Base-by-base conservation (phyloP, 768 basidiomycete genomes). In the Pulveroboletus sp. region DNA sequence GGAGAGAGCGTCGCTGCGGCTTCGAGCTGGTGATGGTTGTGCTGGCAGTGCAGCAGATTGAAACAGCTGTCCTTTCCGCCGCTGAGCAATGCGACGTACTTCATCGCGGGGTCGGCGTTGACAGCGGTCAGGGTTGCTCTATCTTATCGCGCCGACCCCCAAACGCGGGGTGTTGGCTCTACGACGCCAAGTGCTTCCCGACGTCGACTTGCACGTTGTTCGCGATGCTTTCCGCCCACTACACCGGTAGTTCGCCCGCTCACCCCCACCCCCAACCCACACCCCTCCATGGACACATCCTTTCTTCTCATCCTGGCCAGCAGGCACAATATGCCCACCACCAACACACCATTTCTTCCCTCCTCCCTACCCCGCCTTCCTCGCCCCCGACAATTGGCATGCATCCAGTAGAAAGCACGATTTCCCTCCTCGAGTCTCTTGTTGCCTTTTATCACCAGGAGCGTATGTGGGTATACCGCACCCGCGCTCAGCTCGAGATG, bases 61-160 rank as follows among this genome's bases (percentile, higher is more conserved):
- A 85, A 98, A 75, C 92, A 93, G 67, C 89, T 92, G 71, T 99
- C 96, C 70, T 99, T 99, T 28, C 96, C 96, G 35, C 96, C 96
- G 51, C 94, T 97, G 55, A 99, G 83, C 50, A 99, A 73, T 2
- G 86, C 95, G 63, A 98, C 82, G 67, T 92, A 91, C 72, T 93
- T 92, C 92, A 95, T 94, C 42, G 50, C 56, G 12, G 36, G 6
- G 40, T 39, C 39, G 43, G 39, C 12, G 37, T 28, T 3, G 24
- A 12, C 24, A 9, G 15, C 17, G 45, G 3, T 6, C 21, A 15
- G 33, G 2, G 2, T 3, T 21, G 11, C 10, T 4, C 31, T 41
- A 52, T 52, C 54, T 60, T 52, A 64, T 63, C 62, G 43, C 30
- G 35, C 52, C 39, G 51, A 64, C 60, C 58, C 59, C 60, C 54